Conservation (phyloP, 495 filamentous ascomycete species). For the Neurospora discreta region DNA sequence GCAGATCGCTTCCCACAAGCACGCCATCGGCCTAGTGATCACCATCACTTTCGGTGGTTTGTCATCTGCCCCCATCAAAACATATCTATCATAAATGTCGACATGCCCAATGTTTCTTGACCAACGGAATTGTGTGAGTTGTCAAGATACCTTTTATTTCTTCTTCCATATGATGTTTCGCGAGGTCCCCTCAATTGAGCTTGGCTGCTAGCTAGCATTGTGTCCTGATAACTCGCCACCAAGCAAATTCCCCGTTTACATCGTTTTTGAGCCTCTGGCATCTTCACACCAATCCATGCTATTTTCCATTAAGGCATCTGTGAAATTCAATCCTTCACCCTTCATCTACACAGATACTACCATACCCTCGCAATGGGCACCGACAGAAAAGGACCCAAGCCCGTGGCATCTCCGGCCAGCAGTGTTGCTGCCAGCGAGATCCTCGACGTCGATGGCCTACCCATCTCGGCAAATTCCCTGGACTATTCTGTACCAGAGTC, state of each 20-base stretch:
- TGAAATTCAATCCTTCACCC: not conserved
- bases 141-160: not conserved
- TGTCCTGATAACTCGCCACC: not conserved
- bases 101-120: not conserved
- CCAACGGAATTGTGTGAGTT: not conserved
- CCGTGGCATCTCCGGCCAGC: not conserved
- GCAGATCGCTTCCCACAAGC: conserved; percentile 3
- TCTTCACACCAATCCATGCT: not conserved
- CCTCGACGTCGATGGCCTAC: not conserved
- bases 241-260: not conserved
- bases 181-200: not conserved
- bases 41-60: not conserved
- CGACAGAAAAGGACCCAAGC: not conserved
- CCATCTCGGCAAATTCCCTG: not conserved
- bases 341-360: not conserved
- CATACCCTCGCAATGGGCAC: not conserved
- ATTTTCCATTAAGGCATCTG: not conserved
- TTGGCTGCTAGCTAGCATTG: not conserved
- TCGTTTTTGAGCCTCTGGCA: not conserved
- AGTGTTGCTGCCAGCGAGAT: conserved; percentile 9
- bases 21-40: conserved; percentile 7
- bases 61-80: not conserved
- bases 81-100: not conserved
- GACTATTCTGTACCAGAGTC: conserved; percentile 26
- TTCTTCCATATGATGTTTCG: not conserved